Conservation (phyloP, 2,329 filamentous ascomycete genomes). For the Microsporum audouinii region DNA sequence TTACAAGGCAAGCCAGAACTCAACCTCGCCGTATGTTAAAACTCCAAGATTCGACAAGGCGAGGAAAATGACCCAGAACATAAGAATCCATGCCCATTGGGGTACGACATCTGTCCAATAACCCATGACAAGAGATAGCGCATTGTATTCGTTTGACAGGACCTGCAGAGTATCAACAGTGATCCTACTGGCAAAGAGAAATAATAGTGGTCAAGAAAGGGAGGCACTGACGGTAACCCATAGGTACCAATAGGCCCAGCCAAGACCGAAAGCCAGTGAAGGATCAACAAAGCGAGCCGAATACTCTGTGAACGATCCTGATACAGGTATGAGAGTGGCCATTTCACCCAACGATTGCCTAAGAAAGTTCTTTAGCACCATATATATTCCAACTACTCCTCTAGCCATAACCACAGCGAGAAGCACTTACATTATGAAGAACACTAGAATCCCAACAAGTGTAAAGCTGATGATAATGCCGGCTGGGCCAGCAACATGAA, state of each 20-base stretch:
- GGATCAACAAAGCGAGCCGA: conserved; percentile 61
- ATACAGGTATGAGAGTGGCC: conserved; percentile 60
- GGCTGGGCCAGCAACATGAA: conserved; percentile 58
- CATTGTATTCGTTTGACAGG: conserved; percentile 37
- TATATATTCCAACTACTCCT: background rate
- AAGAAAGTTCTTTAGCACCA: conserved; percentile 7
- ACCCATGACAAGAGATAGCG: conserved; percentile 35
- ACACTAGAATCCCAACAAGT: conserved; percentile 58
- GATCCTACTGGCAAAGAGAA: too few relatives aligned
- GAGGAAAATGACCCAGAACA: conserved; percentile 38
- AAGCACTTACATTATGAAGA: conserved; percentile 28
- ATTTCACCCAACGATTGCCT: conserved; percentile 67
- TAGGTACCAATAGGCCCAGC: conserved; percentile 55
- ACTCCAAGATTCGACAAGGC: conserved; percentile 32
- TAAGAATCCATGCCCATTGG: conserved; percentile 37
- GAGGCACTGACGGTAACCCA: conserved; percentile 30
- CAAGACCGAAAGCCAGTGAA: conserved; percentile 56
- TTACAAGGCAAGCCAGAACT: conserved; percentile 35
- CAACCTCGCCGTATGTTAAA: conserved; percentile 44
- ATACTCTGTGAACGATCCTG: conserved; percentile 59
- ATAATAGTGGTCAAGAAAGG: background rate
- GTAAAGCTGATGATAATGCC: conserved; percentile 62
- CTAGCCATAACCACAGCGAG: background rate
- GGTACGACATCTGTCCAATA: conserved; percentile 37
- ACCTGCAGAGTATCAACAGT: background rate